These are phyloP conservation scores for Sarocladiaceae sp. DNA, from an alignment of 2,329 filamentous ascomycete genomes.

Conservation along the genomic window DNA sequence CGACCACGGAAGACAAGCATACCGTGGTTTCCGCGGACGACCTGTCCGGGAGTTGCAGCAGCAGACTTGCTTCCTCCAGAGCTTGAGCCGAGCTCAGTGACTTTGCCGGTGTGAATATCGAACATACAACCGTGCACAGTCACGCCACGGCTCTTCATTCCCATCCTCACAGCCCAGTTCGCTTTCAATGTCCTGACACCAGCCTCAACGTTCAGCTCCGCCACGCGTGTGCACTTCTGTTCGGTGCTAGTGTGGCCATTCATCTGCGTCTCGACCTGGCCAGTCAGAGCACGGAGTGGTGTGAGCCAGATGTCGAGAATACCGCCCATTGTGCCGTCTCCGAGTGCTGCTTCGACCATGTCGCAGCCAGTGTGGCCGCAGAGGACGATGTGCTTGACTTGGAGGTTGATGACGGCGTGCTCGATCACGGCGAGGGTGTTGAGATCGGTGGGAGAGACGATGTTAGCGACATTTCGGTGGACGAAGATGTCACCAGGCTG, in stretches of 20 bases:
- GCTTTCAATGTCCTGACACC: conserved; percentile 64
- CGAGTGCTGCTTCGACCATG: conserved; percentile 57
- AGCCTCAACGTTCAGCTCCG: conserved; percentile 71
- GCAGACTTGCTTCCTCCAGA: conserved; percentile 22
- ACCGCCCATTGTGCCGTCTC: conserved; percentile 42
- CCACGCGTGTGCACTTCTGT: conserved; percentile 59
- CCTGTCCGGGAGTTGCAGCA: conserved; percentile 21
- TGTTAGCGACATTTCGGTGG: conserved; percentile 61
- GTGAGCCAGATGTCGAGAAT: conserved; percentile 53
- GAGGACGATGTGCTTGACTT: conserved; percentile 66
- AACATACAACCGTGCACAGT: conserved; percentile 76
- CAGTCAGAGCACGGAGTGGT: conserved; percentile 41
- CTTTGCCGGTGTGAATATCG: conserved; percentile 49
- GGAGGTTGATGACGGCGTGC: conserved; percentile 69
- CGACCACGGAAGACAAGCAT: conserved; percentile 45
- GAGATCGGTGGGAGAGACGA: conserved; percentile 7
- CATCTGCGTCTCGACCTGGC: conserved; percentile 14
- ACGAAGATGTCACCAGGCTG: conserved; percentile 83
- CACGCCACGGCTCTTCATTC: conserved; percentile 65
- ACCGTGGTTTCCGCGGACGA: conserved; percentile 44
- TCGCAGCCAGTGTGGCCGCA: conserved; percentile 67
- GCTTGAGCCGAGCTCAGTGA: conserved; percentile 45
- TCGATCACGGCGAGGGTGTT: conserved; percentile 35
- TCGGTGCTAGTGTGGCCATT: conserved; percentile 33
- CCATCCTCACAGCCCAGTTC: conserved; percentile 66